These are phyloP conservation scores for Emmonsia crescens DNA, from an alignment of 2,329 filamentous ascomycete species.

Conservation along the genomic window DNA sequence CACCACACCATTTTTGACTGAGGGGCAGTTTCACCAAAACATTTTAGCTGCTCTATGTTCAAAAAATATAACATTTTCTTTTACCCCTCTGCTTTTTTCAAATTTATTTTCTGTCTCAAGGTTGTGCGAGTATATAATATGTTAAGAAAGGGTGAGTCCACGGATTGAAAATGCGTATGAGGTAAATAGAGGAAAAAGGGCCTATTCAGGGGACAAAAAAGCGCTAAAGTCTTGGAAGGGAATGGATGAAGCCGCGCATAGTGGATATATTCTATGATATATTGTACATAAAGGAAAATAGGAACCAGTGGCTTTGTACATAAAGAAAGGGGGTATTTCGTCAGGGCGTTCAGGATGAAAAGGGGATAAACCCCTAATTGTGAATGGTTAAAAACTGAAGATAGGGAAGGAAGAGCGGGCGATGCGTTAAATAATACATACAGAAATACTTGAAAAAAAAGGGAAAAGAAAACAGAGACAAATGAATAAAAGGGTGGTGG, in stretches of 20 bases:
- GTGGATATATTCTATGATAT: not conserved
- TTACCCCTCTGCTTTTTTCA: not conserved
- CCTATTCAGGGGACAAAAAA: not conserved
- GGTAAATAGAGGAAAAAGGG: not conserved
- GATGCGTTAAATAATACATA: not conserved
- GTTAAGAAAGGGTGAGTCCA: not conserved
- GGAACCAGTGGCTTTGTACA: not conserved
- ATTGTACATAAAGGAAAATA: not conserved
- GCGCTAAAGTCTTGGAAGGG: not conserved
- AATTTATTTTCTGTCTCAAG: not conserved
- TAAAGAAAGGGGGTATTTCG: not conserved
- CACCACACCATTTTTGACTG: too few relatives aligned
- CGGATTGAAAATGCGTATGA: not conserved
- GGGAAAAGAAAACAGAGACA: not conserved
- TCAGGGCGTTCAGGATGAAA: not conserved
- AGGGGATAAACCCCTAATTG: too few relatives aligned
- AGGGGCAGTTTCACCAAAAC: too few relatives aligned
- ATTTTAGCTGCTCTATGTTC: too few relatives aligned
- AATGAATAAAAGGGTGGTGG: not conserved
- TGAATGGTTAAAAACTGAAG: not conserved
- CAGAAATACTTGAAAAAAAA: not conserved
- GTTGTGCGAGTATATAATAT: not conserved
- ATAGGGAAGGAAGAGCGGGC: not conserved
- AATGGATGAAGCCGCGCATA: not conserved
- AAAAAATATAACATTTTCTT: too few relatives aligned